Base-by-base conservation (phyloP, 352 stramenopile species). In the Blastocystis sp. region DNA sequence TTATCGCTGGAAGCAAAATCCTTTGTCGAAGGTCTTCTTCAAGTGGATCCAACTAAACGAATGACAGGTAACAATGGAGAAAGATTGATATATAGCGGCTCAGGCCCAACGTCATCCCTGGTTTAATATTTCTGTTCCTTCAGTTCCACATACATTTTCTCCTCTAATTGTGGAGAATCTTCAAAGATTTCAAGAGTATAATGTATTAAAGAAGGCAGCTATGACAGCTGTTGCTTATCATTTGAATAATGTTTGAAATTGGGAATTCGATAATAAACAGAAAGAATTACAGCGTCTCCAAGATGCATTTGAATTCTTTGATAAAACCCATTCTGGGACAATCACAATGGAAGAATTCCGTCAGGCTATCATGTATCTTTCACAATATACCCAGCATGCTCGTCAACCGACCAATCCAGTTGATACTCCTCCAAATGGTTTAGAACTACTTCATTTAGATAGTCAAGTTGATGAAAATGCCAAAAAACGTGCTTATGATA, bases 171-270 rank as follows among this genome's bases (percentile, higher is more conserved):
- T 80, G 43, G 35, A 80, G 69, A 80, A 80, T 42, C n/a, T 80
- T 32, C 69, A 59, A 14, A 4, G 35, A 32, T 80, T 80, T 24
- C 69, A 80, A 39, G 43, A 32, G 2, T 80, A 65, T 52, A 80
- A 80, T 32, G 35, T 43, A 12, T 42, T 80, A 16, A 80, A 80
- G 43, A 80, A 80, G 51, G 69, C 69, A 7, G 69, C 69, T 19
- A 80, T 80, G 69, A 80, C 69, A 7, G 69, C 69, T 1, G 69
- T 80, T 1, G 69, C 69, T 24, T 80, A 80, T 42, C 69, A 80
- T n/a, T 39, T 80, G 69, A 80, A 80, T 52, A 59, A 42, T 39
- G 69, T 80, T 4, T 6, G 14, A 5, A 7, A 42, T 21, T 9
- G 14, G 16, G 7, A 54, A 12, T 43, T 14, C 11, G 4, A 39